phyloP scores from a whole-genome alignment of 2,329 filamentous ascomycete genomes.

The Phaeosphaeria sp. region DNA sequence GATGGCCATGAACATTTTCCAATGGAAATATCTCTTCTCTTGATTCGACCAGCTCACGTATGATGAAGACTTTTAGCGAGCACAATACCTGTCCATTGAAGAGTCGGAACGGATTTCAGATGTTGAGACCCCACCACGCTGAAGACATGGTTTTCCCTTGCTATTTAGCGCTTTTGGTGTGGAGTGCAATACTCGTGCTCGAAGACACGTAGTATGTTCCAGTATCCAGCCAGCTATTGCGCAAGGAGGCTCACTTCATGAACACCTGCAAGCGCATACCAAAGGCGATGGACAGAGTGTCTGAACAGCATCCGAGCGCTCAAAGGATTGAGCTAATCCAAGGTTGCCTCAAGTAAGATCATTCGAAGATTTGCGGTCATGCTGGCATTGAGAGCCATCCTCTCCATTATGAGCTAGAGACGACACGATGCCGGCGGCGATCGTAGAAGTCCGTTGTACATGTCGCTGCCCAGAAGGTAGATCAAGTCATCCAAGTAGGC shows the following conservation, averaged over 20 bases:
- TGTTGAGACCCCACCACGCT: too few relatives aligned
- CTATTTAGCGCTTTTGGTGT: background rate
- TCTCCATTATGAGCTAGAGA: background rate
- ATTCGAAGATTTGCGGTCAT: background rate
- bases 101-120: too few relatives aligned
- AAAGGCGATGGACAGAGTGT: background rate
- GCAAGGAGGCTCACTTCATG: background rate
- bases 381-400: background rate
- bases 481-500: background rate
- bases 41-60: too few relatives aligned
- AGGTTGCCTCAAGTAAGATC: background rate
- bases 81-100: too few relatives aligned
- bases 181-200: background rate
- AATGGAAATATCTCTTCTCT: too few relatives aligned
- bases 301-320: background rate
- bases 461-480: background rate
- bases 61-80: too few relatives aligned
- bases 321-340: background rate
- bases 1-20: too few relatives aligned
- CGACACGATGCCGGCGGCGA: background rate
- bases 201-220: background rate
- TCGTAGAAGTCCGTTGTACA: background rate
- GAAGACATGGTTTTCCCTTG: background rate
- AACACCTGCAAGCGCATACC: background rate
- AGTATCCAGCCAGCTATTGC: background rate